Conservation (phyloP, 495 filamentous ascomycete species). For the Neurospora pannonica region DNA sequence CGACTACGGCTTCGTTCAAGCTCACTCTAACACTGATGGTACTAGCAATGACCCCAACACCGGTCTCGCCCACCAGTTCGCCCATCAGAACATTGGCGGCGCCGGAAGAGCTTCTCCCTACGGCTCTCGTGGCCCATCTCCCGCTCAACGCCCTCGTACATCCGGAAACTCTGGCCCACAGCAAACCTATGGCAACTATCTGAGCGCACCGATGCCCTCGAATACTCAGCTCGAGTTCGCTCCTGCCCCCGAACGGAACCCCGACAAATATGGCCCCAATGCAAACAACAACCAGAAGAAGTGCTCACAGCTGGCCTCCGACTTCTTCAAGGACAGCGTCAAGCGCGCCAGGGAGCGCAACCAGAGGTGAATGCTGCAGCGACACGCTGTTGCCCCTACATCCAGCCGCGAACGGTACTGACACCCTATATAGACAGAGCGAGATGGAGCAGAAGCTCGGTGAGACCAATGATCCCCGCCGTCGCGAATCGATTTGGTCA, state of each 20-base stretch:
- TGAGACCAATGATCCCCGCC: slow-evolving; percentile 60
- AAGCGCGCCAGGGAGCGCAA: slow-evolving; percentile 86
- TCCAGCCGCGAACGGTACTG: not conserved
- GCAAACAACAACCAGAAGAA: slow-evolving; percentile 64
- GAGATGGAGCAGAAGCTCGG: slow-evolving; percentile 78
- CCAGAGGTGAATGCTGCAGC: slow-evolving; percentile 54
- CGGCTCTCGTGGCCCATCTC: slow-evolving; percentile 54
- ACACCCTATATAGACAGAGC: slow-evolving; percentile 52
- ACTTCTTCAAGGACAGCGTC: slow-evolving; percentile 95
- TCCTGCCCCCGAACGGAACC: slow-evolving; percentile 58
- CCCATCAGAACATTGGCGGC: slow-evolving; percentile 85
- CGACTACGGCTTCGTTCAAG: slow-evolving; percentile 44
- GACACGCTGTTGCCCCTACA: not conserved
- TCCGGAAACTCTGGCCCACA: slow-evolving; percentile 55
- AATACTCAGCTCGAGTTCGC: slow-evolving; percentile 41
- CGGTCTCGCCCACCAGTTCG: slow-evolving; percentile 89
- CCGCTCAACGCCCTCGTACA: slow-evolving; percentile 66
- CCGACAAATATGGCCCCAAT: slow-evolving; percentile 58
- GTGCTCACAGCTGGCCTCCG: slow-evolving; percentile 65
- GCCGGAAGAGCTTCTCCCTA: slow-evolving; percentile 58
- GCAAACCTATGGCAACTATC: slow-evolving; percentile 51
- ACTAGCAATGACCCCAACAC: slow-evolving; percentile 62
- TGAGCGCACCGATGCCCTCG: slow-evolving; percentile 53
- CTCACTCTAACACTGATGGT: slow-evolving; percentile 43
- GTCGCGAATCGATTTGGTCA: slow-evolving; percentile 66